Conservation (phyloP, 2,329 filamentous ascomycete species). For the Colletotrichum sp. region DNA sequence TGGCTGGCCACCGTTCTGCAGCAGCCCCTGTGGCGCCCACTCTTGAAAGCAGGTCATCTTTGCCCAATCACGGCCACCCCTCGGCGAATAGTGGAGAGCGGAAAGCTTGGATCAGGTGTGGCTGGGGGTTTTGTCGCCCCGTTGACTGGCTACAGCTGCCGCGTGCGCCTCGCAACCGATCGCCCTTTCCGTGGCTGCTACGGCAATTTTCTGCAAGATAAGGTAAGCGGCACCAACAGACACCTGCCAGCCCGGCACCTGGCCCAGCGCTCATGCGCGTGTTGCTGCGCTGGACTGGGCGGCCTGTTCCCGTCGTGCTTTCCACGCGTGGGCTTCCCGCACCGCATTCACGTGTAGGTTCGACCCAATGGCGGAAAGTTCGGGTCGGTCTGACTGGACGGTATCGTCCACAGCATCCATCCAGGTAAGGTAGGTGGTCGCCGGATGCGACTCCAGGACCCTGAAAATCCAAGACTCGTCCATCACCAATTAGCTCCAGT, state of each 20-base stretch:
- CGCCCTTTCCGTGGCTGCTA: not conserved
- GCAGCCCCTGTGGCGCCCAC: conserved; percentile 1
- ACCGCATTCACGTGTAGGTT: not conserved
- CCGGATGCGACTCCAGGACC: not conserved
- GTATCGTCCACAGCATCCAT: not conserved
- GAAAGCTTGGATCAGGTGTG: not conserved
- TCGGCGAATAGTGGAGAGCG: not conserved
- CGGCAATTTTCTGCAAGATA: not conserved
- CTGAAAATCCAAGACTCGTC: not conserved
- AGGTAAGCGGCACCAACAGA: not conserved
- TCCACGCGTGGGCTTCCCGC: not conserved
- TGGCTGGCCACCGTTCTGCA: conserved; percentile 3
- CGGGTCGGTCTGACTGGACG: not conserved
- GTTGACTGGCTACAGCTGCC: not conserved
- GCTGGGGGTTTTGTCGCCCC: not conserved
- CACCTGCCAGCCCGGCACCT: not conserved
- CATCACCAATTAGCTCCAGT: not conserved
- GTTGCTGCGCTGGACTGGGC: not conserved
- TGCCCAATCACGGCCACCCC: not conserved
- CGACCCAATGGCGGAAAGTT: not conserved
- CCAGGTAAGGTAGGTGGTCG: not conserved
- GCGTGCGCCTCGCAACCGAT: not conserved
- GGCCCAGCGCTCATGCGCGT: not conserved
- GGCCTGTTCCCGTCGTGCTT: not conserved
- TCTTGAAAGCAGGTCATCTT: not conserved